Evolutionary conservation across 2,329 filamentous ascomycete genomes (phyloP), one percentile per base, ranked within the genome.

Genomic region (Ciborinia camelliae): DNA sequence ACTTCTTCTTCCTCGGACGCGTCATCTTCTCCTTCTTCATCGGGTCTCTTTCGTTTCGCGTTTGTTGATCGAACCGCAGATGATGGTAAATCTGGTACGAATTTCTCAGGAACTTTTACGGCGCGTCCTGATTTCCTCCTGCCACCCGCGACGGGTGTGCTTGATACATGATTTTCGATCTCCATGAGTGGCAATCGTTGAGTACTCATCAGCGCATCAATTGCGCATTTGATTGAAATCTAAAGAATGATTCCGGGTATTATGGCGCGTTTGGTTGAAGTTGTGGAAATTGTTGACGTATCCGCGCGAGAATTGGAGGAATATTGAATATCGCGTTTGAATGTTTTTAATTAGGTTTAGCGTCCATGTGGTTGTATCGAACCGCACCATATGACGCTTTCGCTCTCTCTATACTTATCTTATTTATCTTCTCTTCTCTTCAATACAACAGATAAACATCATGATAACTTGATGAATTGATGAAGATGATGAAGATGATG

Each of bases 71-170:
- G 75, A 64, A 68, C 67, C 70, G 80, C 78, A 67, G 73, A 72
- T 3, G 73, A 72, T 28, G 73, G 68, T 58, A 65, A 66, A 67
- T 87, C 82, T 63, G 84, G 82, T 65, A 79, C 79, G 76, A 86
- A 88, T 75, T 87, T 87, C 73, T 82, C 76, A 53, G 86, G 85
- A 43, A 79, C 80, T 73, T 80, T 84, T 68, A 85, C 81, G 79
- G 86, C 86, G 84, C 86, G 86, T 85, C 86, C 85, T 45, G 87
- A 90, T 70, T 86, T 85, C 76, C 88, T 87, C 81, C 83, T 82
- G 43, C 66, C 68, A 73, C 80, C 79, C 67, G 81, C 79, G 67
- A 79, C 78, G 63, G 82, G 81, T 67, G 83, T 82, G 69, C 79
- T 78, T 73, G 79, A 82, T 75, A 81, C 80, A 78, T 83, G 83